Evolutionary conservation across 1,284 basidiomycete species (phyloP).

Genomic region (Trametes polyzona): DNA sequence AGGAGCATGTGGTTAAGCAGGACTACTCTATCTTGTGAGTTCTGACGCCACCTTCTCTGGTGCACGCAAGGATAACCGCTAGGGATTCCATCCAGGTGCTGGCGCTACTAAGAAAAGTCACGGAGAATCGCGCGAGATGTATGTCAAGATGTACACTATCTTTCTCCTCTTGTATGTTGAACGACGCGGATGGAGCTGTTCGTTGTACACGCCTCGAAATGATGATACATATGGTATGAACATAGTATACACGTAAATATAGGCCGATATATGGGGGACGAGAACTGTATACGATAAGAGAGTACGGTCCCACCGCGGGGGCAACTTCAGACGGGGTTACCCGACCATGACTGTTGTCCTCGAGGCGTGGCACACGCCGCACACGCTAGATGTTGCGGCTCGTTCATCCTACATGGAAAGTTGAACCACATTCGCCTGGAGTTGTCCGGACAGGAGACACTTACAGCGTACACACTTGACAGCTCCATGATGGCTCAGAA

Average conservation of each 20-base stretch:
- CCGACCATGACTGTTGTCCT: conserved; percentile 31
- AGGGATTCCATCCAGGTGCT: conserved; percentile 29
- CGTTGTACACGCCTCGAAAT: no score
- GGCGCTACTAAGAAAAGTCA: conserved; percentile 27
- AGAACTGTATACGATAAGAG: not conserved
- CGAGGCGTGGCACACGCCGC: conserved; percentile 50
- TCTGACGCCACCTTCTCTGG: no score
- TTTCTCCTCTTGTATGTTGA: no score
- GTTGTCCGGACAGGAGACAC: conserved; percentile 29
- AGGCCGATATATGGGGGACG: not conserved
- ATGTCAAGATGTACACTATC: no score
- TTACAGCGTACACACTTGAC: conserved; percentile 59
- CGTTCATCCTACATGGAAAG: conserved; percentile 47
- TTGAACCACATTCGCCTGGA: not conserved
- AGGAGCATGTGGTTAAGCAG: conserved; percentile 15
- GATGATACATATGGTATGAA: no score
- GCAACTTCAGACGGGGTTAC: conserved; percentile 4
- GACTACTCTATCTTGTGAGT: conserved; percentile 23
- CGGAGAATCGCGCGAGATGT: no score
- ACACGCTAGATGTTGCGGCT: conserved; percentile 52
- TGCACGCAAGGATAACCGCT: not conserved
- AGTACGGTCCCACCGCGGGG: not conserved
- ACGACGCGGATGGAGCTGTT: no score
- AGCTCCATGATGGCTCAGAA: conserved; percentile 43
- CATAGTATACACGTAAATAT: no score